These are phyloP conservation scores for Paramecium biaurelia DNA, from an alignment of 73 alveolate species.

Conservation along the genomic window DNA sequence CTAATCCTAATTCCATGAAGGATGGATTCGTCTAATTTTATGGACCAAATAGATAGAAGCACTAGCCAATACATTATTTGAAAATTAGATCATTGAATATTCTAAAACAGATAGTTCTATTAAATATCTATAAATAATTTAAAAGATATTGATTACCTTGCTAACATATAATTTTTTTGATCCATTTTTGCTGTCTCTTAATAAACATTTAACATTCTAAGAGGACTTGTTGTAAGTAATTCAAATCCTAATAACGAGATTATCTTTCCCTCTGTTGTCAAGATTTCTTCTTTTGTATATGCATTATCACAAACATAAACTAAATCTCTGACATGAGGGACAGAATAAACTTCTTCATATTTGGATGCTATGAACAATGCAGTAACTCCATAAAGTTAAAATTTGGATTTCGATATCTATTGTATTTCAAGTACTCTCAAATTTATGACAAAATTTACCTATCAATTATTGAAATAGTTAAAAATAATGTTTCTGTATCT, in stretches of 20 bases:
- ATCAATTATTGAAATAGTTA: conserved; percentile 77
- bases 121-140: conserved; percentile 22
- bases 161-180: conserved; percentile 43
- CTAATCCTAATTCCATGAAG: conserved; percentile 47
- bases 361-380: conserved; percentile 84
- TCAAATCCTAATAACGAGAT: conserved; percentile 73
- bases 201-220: conserved; percentile 64
- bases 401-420: conserved; percentile 60
- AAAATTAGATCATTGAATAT: background rate
- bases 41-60: conserved; percentile 63
- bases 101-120: conserved; percentile 49
- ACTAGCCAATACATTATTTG: conserved; percentile 50
- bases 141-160: background rate
- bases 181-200: conserved; percentile 38
- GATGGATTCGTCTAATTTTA: conserved; percentile 52
- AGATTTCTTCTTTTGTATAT: conserved; percentile 82
- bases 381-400: conserved; percentile 83
- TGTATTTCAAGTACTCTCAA: conserved; percentile 9
- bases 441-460: conserved; percentile 64
- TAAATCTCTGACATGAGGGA: conserved; percentile 64
- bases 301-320: conserved; percentile 80
- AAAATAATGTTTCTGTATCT: conserved; percentile 73
- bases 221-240: conserved; percentile 68
- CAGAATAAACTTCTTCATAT: conserved; percentile 82
- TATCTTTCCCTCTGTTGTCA: conserved; percentile 82